Conservation (phyloP, 2,329 filamentous ascomycete species). For the Fusarium hainanense region DNA sequence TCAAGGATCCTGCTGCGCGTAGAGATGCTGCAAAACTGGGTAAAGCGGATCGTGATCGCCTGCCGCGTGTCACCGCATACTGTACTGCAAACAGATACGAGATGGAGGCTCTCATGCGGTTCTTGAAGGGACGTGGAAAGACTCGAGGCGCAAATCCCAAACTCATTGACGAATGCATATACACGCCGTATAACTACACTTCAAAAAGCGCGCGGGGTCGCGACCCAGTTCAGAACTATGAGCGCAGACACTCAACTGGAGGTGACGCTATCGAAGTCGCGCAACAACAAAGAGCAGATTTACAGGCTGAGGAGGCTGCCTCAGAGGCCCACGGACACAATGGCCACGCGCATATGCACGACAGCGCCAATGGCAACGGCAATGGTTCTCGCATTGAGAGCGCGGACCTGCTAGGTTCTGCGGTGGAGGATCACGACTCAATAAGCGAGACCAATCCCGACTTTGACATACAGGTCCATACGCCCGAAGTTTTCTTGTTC, state of each 20-base stretch:
- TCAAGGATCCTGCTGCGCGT: slow-evolving; percentile 94
- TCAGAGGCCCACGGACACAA: slow-evolving; percentile 46
- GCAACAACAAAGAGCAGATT: slow-evolving; percentile 65
- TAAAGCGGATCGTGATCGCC: slow-evolving; percentile 87
- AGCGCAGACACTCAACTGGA: slow-evolving; percentile 81
- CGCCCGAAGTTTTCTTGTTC: slow-evolving; percentile 94
- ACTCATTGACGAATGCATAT: slow-evolving; percentile 96
- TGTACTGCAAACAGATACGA: slow-evolving; percentile 94
- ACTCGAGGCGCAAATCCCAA: slow-evolving; percentile 86
- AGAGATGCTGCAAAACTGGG: slow-evolving; percentile 92
- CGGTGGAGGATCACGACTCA: slow-evolving; percentile 51
- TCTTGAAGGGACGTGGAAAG: slow-evolving; percentile 85
- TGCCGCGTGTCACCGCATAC: slow-evolving; percentile 95
- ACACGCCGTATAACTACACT: slow-evolving; percentile 87
- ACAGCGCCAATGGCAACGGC: slow-evolving; percentile 42
- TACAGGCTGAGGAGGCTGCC: slow-evolving; percentile 58
- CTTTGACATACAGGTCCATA: slow-evolving; percentile 89
- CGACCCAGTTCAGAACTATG: slow-evolving; percentile 61
- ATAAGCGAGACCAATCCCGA: slow-evolving; percentile 67
- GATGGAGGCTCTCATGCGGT: slow-evolving; percentile 88
- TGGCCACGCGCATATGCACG: slow-evolving; percentile 38
- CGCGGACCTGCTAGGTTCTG: slow-evolving; percentile 52
- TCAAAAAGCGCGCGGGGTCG: slow-evolving; percentile 54
- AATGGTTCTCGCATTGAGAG: slow-evolving; percentile 44
- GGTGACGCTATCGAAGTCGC: slow-evolving; percentile 63